Conservation (phyloP, 108 stramenopile genomes). For the Heterococcus sp. region DNA sequence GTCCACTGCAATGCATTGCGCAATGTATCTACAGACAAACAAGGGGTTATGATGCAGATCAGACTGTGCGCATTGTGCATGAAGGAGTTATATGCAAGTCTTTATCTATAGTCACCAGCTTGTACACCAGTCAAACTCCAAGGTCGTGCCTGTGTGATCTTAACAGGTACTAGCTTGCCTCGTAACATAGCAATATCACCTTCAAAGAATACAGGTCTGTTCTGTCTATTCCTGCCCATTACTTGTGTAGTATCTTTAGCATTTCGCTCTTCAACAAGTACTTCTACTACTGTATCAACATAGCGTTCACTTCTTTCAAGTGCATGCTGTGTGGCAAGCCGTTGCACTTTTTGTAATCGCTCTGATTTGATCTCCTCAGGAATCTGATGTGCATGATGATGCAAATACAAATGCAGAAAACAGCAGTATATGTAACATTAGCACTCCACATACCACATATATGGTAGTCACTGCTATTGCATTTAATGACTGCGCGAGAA, state of each 20-base stretch:
- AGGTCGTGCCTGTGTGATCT: constrained; percentile 29
- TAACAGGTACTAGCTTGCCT: constrained; percentile 68
- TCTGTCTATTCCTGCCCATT: constrained; percentile 84
- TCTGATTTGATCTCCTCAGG: constrained; percentile 80
- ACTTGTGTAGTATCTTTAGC: constrained; percentile 71
- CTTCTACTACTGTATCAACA: constrained; percentile 79
- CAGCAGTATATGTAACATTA: no score
- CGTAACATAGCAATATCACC: constrained; percentile 73
- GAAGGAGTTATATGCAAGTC: no score
- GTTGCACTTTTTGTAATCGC: constrained; percentile 79
- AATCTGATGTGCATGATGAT: no score
- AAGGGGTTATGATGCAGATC: no score
- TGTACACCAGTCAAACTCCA: constrained; percentile 34
- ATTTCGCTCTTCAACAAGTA: constrained; percentile 89
- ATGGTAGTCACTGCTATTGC: background rate
- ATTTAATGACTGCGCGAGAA: no score
- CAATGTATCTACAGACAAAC: no score
- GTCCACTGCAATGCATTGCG: no score
- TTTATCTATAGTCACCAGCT: constrained; percentile 12
- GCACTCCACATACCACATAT: no score
- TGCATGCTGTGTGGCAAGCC: constrained; percentile 76
- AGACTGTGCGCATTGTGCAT: no score
- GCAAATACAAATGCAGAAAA: no score
- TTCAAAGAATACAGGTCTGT: constrained; percentile 82
- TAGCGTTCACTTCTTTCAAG: constrained; percentile 80